Evolutionary conservation across 2,329 filamentous ascomycete genomes (phyloP).

Genomic region (Xylariaceae sp.): DNA sequence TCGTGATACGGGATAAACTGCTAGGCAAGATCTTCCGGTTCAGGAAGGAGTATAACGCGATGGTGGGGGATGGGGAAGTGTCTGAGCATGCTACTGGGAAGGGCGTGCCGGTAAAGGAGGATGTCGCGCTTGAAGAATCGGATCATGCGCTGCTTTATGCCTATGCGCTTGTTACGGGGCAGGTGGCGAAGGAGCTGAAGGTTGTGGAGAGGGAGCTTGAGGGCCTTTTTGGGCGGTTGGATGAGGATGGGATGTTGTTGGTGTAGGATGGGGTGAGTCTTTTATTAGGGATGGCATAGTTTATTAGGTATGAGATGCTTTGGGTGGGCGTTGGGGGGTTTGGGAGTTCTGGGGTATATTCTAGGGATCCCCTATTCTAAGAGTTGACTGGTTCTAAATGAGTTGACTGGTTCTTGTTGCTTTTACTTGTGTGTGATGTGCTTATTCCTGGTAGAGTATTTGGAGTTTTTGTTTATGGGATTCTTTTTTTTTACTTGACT

Average conservation of each 20-base stretch:
- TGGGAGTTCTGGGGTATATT: no score
- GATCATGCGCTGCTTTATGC: conserved; percentile 93
- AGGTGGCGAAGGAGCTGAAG: conserved; percentile 61
- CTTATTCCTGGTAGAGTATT: no score
- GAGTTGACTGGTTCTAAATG: no score
- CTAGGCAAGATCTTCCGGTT: conserved; percentile 87
- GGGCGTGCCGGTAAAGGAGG: conserved; percentile 5
- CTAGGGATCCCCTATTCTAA: no score
- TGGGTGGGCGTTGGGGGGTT: no score
- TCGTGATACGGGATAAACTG: conserved; percentile 73
- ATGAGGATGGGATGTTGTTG: conserved; percentile 55
- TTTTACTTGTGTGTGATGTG: no score
- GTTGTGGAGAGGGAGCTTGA: conserved; percentile 59
- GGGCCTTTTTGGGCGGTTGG: conserved; percentile 57
- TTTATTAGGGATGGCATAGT: neutral
- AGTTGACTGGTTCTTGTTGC: no score
- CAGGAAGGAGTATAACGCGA: conserved; percentile 59
- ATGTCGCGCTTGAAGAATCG: conserved; percentile 57
- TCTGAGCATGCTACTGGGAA: conserved; percentile 4
- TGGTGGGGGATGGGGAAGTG: conserved; percentile 29
- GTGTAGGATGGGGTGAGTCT: conserved; percentile 36
- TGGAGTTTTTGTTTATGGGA: no score
- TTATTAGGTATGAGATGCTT: no score
- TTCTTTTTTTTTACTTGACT: no score
- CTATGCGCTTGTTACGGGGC: conserved; percentile 69